phyloP scores from a whole-genome alignment of 306 rosid genomes.

The Quercus dentata region DNA sequence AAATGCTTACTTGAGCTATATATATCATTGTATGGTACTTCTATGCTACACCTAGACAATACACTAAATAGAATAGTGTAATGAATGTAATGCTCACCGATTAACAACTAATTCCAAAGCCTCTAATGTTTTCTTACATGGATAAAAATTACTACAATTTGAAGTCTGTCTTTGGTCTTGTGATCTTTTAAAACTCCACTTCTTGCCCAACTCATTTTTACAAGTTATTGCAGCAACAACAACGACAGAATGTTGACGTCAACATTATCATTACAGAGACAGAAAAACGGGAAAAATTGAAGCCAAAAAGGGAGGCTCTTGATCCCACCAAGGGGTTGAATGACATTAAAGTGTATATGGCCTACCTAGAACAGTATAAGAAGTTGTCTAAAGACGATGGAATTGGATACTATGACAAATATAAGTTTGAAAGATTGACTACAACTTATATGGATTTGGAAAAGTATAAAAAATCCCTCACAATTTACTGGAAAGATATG shows the following conservation, averaged over 20 bases:
- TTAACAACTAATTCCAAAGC: background rate
- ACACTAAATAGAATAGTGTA: background rate
- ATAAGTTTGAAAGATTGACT: background rate
- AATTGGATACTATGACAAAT: conserved; percentile 58
- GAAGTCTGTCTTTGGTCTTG: background rate
- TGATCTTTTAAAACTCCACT: background rate
- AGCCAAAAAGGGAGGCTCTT: background rate
- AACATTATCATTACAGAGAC: background rate
- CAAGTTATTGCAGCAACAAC: conserved; percentile 14
- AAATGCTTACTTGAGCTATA: background rate
- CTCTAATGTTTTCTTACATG: background rate
- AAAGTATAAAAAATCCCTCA: conserved; percentile 22
- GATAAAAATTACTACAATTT: background rate
- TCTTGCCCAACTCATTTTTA: background rate
- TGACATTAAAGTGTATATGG: conserved; percentile 36
- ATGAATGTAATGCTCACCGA: background rate
- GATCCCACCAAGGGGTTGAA: conserved; percentile 33
- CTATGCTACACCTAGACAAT: background rate
- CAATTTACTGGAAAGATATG: conserved; percentile 40
- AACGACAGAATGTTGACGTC: background rate
- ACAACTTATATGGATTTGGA: background rate
- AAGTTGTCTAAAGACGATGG: background rate
- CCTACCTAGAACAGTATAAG: conserved; percentile 62
- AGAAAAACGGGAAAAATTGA: conserved; percentile 4
- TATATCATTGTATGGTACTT: background rate